phyloP scores from a whole-genome alignment of 1,139 yeast genomes.

The Pichia sp. region DNA sequence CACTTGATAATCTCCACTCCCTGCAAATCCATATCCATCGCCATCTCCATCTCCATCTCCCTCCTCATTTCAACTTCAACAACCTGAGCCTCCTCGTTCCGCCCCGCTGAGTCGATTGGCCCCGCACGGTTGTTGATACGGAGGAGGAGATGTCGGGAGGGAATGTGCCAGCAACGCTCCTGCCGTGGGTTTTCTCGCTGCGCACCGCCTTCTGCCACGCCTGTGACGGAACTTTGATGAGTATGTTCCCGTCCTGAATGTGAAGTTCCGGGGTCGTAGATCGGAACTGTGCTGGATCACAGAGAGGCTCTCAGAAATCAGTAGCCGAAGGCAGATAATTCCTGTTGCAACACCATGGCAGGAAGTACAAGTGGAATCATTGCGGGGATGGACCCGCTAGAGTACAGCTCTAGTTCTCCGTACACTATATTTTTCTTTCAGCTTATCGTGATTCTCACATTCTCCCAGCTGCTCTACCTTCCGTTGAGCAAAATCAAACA shows the following conservation, averaged over 20 bases:
- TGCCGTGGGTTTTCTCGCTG: not conserved
- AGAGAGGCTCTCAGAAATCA: no score
- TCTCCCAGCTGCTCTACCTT: slow-evolving; percentile 52
- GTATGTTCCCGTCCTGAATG: not conserved
- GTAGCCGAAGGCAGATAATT: no score
- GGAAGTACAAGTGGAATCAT: slow-evolving; percentile 45
- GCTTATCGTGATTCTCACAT: slow-evolving; percentile 48
- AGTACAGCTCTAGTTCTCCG: slow-evolving; percentile 51
- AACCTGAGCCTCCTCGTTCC: not conserved
- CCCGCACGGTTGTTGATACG: no score
- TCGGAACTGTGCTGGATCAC: not conserved
- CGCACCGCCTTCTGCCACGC: no score
- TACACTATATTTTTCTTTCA: slow-evolving; percentile 61
- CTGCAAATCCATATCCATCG: not conserved
- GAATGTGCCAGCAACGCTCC: not conserved
- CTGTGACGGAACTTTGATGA: not conserved
- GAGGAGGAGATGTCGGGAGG: not conserved
- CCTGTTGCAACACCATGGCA: slow-evolving; percentile 6
- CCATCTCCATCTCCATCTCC: not conserved
- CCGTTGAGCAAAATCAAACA: slow-evolving; percentile 60
- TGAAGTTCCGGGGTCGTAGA: not conserved
- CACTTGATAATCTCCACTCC: no score
- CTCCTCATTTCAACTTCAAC: not conserved
- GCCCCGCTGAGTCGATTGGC: not conserved
- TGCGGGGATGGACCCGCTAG: slow-evolving; percentile 66